Evolutionary conservation across 2,329 filamentous ascomycete species (phyloP), one percentile per base, ranked within the genome.

Genomic region (Beauveria australis): DNA sequence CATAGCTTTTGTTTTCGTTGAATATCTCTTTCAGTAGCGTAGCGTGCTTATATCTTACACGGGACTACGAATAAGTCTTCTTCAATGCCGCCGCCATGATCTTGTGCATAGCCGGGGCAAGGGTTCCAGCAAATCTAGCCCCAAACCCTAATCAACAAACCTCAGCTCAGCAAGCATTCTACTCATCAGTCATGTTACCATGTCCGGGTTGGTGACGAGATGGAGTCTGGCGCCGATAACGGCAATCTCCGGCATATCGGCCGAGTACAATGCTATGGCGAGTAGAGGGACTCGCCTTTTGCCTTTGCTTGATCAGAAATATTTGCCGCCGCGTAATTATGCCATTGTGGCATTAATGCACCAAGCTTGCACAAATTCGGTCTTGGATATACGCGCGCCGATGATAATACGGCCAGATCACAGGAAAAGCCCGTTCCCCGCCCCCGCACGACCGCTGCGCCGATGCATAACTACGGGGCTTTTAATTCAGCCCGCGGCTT

Each of bases 91-190:
- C 33, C 12, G 33, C 16, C 33, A 37, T 37, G 33, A 37, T 37
- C 33, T 37, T 37, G 33, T 37, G 33, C 33, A 37, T 37, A 16
- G 12, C 8, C 33, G 22, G 33, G 58, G 49, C 54, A 60, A 60
- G 58, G 58, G 58, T 48, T 54, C 16, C 24, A 33, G 28, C 8
- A 41, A 41, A 49, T 12, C 30, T 48, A 60, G 51, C 58, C 58
- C 58, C 58, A 60, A 60, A 54, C 58, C 58, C 58, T 60, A 60
- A 60, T 60, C 58, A 55, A 44, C 14, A 28, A 26, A 26, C 12
- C 22, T 22, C 33, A 43, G 30, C 49, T 33, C 33, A 33, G 14
- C 30, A 26, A 53, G 18, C 33, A 37, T 16, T 1, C 12, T 37
- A 16, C 33, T 37, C 33, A 16, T 6, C 12, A 37, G 5, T 37